Evolutionary conservation across 2,329 filamentous ascomycete genomes (phyloP).

Genomic region (Verticillium nubilum): DNA sequence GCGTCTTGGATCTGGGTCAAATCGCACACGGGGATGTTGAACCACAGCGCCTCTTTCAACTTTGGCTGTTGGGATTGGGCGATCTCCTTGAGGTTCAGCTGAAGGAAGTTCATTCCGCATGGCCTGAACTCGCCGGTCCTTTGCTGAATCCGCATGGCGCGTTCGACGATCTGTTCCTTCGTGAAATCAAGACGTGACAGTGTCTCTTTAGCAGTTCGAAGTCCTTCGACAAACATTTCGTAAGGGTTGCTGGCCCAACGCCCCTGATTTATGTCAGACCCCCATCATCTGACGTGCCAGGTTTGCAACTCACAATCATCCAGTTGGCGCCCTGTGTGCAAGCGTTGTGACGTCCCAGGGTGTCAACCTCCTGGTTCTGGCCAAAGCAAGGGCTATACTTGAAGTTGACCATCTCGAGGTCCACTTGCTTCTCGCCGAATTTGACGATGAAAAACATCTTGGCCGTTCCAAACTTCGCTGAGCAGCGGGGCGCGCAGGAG

Average conservation of each 20-base stretch:
- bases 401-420: background rate
- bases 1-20: background rate
- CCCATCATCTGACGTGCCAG: background rate
- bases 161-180: background rate
- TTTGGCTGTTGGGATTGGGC: background rate
- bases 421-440: background rate
- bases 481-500: background rate
- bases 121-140: background rate
- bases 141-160: background rate
- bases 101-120: background rate
- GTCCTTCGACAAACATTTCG: background rate
- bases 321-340: background rate
- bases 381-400: slow-evolving; percentile 1
- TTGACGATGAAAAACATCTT: background rate
- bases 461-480: background rate
- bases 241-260: background rate
- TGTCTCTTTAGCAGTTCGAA: background rate
- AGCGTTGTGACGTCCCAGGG: background rate
- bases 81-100: background rate
- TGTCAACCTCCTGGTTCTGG: background rate
- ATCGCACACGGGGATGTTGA: slow-evolving; percentile 1
- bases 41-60: background rate
- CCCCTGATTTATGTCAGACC: background rate
- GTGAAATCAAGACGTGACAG: background rate
- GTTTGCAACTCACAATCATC: background rate